These are phyloP conservation scores for Simmondsia chinensis DNA, from an alignment of 148 eudicot species.

Conservation along the genomic window DNA sequence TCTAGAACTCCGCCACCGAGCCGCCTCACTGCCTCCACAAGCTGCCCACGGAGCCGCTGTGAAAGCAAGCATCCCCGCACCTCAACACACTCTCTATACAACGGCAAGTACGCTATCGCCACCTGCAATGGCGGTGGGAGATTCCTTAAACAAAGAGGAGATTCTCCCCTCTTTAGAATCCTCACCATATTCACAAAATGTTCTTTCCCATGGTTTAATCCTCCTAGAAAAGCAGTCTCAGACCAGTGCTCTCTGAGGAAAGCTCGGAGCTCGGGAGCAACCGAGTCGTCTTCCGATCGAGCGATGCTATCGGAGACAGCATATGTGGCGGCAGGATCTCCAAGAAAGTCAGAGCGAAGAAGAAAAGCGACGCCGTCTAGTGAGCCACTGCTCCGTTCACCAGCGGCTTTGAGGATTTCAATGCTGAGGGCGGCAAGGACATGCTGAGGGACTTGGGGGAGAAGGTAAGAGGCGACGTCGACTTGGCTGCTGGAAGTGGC, in stretches of 20 bases:
- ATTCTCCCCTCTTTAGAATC: conserved; percentile 64
- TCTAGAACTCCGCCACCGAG: conserved; percentile 38
- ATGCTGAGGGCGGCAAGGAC: conserved; percentile 90
- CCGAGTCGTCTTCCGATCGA: conserved; percentile 54
- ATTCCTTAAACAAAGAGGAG: conserved; percentile 56
- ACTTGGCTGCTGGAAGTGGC: conserved; percentile 95
- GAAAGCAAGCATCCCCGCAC: conserved; percentile 75
- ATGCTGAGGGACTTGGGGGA: conserved; percentile 92
- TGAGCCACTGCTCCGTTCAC: conserved; percentile 83
- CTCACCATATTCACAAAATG: conserved; percentile 60
- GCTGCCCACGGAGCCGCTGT: conserved; percentile 71
- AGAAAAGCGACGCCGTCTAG: conserved; percentile 93
- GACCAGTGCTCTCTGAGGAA: conserved; percentile 83
- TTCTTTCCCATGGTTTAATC: conserved; percentile 49
- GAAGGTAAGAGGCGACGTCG: conserved; percentile 73
- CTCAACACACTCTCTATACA: conserved; percentile 73
- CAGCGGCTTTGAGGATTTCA: conserved; percentile 96
- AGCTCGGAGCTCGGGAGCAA: conserved; percentile 58
- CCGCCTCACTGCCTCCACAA: conserved; percentile 74
- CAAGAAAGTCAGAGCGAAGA: conserved; percentile 69
- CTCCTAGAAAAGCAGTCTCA: conserved; percentile 54
- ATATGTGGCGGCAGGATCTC: conserved; percentile 74
- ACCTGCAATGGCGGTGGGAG: conserved; percentile 71
- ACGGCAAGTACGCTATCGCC: conserved; percentile 80
- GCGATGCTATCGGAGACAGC: conserved; percentile 87